These are phyloP conservation scores for Phyllosticta citrichinensis DNA, from an alignment of 2,329 filamentous ascomycete species.

Conservation along the genomic window DNA sequence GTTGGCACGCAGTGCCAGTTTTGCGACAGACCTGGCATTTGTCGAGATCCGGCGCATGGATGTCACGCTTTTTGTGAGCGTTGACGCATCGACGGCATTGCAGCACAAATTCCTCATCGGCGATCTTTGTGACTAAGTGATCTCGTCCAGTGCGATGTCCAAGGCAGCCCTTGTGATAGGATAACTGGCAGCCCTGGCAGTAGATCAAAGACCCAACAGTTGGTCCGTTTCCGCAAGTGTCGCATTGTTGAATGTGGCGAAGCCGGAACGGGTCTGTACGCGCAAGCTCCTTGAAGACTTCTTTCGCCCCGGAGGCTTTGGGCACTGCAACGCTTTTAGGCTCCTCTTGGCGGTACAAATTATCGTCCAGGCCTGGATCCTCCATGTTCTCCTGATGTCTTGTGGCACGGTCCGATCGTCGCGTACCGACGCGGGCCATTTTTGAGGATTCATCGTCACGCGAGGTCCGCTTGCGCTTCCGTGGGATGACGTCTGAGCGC, in stretches of 20 bases:
- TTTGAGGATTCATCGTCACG: conserved; percentile 13
- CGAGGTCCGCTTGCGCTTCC: conserved; percentile 25
- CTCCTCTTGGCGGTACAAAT: conserved; percentile 40
- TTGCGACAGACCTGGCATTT: conserved; percentile 61
- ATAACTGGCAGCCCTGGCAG: conserved; percentile 81
- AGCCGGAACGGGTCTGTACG: conserved; percentile 56
- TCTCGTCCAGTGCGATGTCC: conserved; percentile 64
- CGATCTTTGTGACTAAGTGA: conserved; percentile 84
- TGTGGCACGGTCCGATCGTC: conserved; percentile 37
- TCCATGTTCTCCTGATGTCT: conserved; percentile 39
- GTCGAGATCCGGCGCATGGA: conserved; percentile 57
- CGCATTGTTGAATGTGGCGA: conserved; percentile 62
- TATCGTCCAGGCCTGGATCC: conserved; percentile 54
- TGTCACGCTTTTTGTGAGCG: conserved; percentile 56
- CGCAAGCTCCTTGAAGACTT: conserved; percentile 58
- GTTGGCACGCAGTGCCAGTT: conserved; percentile 56
- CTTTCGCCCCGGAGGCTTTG: conserved; percentile 51
- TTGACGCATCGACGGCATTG: conserved; percentile 84
- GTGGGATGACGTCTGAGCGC: conserved; percentile 30
- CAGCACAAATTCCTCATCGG: conserved; percentile 65
- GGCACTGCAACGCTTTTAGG: conserved; percentile 31
- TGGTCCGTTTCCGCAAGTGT: conserved; percentile 54
- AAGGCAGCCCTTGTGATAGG: conserved; percentile 77
- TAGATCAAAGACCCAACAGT: conserved; percentile 64
- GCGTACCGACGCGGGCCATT: conserved; percentile 18